Evolutionary conservation across 2,329 filamentous ascomycete species (phyloP), one percentile per base, ranked within the genome.

Genomic region (Lachnellula subtilissima): DNA sequence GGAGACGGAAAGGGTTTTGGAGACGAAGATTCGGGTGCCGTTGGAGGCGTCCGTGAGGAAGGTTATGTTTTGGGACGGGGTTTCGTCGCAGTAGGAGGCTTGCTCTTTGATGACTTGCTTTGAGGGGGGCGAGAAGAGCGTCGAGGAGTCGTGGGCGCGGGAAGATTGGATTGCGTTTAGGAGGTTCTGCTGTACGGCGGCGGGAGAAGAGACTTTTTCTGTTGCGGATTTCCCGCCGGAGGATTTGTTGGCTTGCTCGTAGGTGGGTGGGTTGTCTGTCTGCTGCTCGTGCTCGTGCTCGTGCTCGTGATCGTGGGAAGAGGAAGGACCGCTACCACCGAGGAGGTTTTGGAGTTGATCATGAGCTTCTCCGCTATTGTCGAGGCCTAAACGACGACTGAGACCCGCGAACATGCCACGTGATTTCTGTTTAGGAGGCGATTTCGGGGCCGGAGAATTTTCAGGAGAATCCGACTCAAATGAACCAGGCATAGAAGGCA

Each of bases 81-180:
- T 86, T 63, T 84, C 81, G 74, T 97, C 92, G 71, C 92, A 97
- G 73, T 96, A 96, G 0, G 88, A 88, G 40, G 86, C 83, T 64
- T 90, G 88, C 71, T 96, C 91, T 67, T 88, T 88, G 62, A 96
- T 85, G 50, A 86, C 76, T 59, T 84, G 86, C 37, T 88, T 86
- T 52, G 83, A 76, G 0, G 90, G 90, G 22, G 84, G 82, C 3
- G 83, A 84, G 73, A 89, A 93, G n/a, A 96, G 73, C 11, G 77
- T 76, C 15, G 83, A 80, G 1, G 89, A 90, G 60, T 89, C 87
- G 70, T 92, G 86, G 1, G 91, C 79, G 39, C 91, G 84, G 22
- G 89, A 90, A 7, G 90, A 84, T 63, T 87, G 82, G 68, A 96
- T 86, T 2, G 92, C 91, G 55, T 86, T 88, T 45, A 88, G 77